phyloP scores from a whole-genome alignment of 176 grass and related monocot species.

The Oryza officinalis region DNA sequence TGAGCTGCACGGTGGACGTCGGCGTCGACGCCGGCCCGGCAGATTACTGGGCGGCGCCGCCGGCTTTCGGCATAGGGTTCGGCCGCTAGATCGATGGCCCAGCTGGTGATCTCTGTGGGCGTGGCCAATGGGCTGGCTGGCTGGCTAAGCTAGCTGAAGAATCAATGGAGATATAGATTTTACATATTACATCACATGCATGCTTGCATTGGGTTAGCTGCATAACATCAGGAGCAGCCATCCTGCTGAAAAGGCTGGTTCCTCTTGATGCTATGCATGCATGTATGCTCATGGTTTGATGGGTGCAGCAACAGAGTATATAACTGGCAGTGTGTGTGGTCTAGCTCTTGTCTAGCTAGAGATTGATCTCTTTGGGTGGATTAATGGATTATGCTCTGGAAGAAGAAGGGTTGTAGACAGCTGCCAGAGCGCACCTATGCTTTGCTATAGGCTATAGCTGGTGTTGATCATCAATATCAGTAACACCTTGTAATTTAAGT shows the following conservation, averaged over 20 bases:
- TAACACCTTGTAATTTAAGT: slow-evolving; percentile 8
- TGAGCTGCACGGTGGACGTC: slow-evolving; percentile 70
- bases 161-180: background rate
- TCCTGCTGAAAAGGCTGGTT: slow-evolving; percentile 68
- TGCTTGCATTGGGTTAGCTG: background rate
- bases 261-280: slow-evolving; percentile 73
- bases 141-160: background rate
- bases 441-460: background rate
- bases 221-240: slow-evolving; percentile 75
- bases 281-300: background rate
- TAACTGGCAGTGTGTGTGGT: slow-evolving; percentile 23
- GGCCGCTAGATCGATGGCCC: slow-evolving; percentile 38
- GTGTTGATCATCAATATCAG: background rate
- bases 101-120: background rate
- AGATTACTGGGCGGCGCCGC: slow-evolving; percentile 71
- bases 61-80: slow-evolving; percentile 58
- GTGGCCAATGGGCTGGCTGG: background rate
- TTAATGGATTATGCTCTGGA: slow-evolving; percentile 4
- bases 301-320: background rate
- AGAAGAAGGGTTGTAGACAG: background rate
- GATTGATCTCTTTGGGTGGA: background rate
- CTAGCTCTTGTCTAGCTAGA: slow-evolving; percentile 21
- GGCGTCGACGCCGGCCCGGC: slow-evolving; percentile 45
- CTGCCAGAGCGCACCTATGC: background rate
- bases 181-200: background rate